These are phyloP conservation scores for Dryadomyces quercivorus DNA, from an alignment of 2,329 filamentous ascomycete genomes.

Conservation along the genomic window DNA sequence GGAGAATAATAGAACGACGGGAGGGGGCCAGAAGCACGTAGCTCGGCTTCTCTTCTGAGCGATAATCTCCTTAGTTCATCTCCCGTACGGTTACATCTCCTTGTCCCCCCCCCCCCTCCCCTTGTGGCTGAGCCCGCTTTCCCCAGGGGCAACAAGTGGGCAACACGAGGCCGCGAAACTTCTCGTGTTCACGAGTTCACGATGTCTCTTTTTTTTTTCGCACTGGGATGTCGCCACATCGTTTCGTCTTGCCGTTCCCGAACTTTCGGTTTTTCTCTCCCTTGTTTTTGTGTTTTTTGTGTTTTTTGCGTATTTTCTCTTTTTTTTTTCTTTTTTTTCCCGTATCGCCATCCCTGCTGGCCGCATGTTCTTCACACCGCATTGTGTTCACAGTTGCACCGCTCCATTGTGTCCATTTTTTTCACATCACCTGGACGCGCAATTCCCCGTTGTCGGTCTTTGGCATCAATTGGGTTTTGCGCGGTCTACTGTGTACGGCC, in stretches of 20 bases:
- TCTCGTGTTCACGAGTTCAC: not conserved
- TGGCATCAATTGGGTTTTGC: not conserved
- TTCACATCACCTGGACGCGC: conserved; percentile 3
- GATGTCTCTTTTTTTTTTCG: not conserved
- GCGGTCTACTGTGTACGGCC: not conserved
- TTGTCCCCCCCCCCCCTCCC: not conserved
- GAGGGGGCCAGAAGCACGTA: not conserved
- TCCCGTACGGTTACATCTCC: not conserved
- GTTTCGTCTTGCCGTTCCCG: not conserved
- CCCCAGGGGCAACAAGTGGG: not conserved
- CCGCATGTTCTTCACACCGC: not conserved
- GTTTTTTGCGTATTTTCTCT: not conserved
- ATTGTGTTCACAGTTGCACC: not conserved
- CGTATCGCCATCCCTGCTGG: not conserved
- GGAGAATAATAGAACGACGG: not conserved
- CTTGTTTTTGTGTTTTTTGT: not conserved
- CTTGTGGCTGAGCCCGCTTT: not conserved
- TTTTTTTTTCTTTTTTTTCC: not conserved
- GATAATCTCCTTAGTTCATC: not conserved
- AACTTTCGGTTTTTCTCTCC: not conserved
- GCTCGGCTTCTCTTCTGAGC: not conserved
- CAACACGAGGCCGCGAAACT: not conserved
- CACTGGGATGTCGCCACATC: not conserved
- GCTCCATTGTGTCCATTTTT: conserved; percentile 2
- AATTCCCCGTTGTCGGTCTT: conserved; percentile 2